Evolutionary conservation across 805 yeast genomes (phyloP), one percentile per base, ranked within the genome.

Genomic region (Metschnikowia chrysomelidarum): DNA sequence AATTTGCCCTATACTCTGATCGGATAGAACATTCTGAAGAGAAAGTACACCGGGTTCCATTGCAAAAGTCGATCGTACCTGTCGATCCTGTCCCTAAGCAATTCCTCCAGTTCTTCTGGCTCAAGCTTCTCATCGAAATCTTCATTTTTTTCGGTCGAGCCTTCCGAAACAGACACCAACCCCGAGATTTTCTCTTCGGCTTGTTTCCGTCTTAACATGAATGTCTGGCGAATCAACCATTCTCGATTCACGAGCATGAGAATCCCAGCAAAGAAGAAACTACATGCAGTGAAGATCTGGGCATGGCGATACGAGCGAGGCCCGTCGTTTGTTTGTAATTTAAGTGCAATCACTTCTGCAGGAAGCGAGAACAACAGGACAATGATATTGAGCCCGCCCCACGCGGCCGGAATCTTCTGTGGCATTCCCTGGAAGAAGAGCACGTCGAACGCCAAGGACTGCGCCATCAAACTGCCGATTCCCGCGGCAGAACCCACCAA

Each of bases 261-360:
- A 3, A 75, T 5, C 8, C 71, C 49, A 0, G 73, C 72, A 8
- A 56, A 56, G n/a, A 71, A 50, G 43, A 70, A 73, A 29, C 73
- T 54, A 13, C 67, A 49, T 2, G 84, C 87, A 4, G 78, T 71
- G 51, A 78, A 79, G 1, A 79, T 64, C 49, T 80, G 87, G 2
- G 82, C 68, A 44, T 80, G 70, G 22, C 74, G 56, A 46, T 73
- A 81, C 2, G 86, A 38, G 4, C 26, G 28, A 16, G 41, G 28
- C 7, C 41, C 41, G 7, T 34, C 31, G 18, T 38, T 34, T 4
- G 29, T 27, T n/a, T 36, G 38, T 30, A 47, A 44, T 27, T 41
- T 41, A 13, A 78, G 69, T 0, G 78, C 82, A 32, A 78, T 69
- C 6, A 75, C 67, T 55, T 78, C 85, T 3, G 77, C 62, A 1